Evolutionary conservation across 805 yeast species (phyloP).

Genomic region (Hanseniaspora meyeri): DNA sequence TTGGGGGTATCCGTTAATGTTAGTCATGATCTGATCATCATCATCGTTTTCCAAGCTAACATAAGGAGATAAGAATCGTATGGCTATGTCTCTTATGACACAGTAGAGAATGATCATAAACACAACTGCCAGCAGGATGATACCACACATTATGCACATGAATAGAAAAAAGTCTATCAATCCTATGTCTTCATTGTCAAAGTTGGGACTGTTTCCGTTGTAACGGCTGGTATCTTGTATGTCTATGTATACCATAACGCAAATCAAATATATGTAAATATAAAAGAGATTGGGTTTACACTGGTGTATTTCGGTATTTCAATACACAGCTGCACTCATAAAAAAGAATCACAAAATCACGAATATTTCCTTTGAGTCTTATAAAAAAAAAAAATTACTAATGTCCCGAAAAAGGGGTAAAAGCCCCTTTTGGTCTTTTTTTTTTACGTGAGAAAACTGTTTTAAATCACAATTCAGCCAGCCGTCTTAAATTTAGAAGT

Average conservation of each 20-base stretch:
- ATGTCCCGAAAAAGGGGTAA: background rate
- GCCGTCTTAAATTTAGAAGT: background rate
- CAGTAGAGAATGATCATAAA: conserved; percentile 15
- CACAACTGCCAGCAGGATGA: conserved; percentile 17
- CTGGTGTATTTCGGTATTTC: background rate
- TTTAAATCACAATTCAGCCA: background rate
- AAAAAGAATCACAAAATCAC: too few species aligned
- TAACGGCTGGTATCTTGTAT: background rate
- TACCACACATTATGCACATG: conserved; percentile 1
- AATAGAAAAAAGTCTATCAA: conserved; percentile 6
- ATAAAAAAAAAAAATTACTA: too few species aligned
- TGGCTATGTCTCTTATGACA: conserved; percentile 14
- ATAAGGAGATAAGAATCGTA: conserved; percentile 13
- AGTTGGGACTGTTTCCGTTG: background rate
- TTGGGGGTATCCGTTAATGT: conserved; percentile 7
- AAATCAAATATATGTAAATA: background rate
- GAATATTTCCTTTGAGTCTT: too few species aligned
- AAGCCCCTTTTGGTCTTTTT: background rate
- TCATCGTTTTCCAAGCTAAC: conserved; percentile 9
- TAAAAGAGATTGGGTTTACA: background rate
- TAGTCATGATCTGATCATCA: conserved; percentile 3
- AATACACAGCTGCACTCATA: too few species aligned
- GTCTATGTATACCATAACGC: background rate
- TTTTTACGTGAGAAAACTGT: background rate
- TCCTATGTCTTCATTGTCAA: background rate